Percentiles rank a stretch among this genome's conserved stretches.
These are phyloP conservation scores for Thielaviopsis populi DNA, from an alignment of 2,329 filamentous ascomycete genomes.

Conservation along the genomic window DNA sequence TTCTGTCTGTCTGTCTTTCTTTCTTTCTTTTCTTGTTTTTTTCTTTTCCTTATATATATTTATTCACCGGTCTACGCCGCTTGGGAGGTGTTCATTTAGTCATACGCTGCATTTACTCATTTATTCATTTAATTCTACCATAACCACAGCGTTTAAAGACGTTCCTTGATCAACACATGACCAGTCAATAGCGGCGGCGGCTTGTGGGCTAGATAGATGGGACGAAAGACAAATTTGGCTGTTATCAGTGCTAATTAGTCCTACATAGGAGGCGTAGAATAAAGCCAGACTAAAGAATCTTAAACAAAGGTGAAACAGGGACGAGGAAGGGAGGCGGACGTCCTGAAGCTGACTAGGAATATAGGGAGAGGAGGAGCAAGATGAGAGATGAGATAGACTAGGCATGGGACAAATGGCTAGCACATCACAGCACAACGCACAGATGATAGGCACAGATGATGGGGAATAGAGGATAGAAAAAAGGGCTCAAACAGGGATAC, in stretches of 20 bases:
- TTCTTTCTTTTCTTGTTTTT: background rate
- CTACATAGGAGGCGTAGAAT: background rate
- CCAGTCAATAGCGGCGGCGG: background rate
- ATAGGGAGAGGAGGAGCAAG: background rate
- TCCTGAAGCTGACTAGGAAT: background rate
- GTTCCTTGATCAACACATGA: background rate
- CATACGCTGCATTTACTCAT: background rate
- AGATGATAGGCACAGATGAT: no score
- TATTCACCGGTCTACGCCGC: no score
- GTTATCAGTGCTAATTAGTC: background rate
- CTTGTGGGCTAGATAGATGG: background rate
- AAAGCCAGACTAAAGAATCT: background rate
- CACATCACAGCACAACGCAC: background rate
- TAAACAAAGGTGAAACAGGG: constrained; percentile 1
- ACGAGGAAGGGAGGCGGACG: background rate
- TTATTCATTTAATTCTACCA: background rate
- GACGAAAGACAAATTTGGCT: background rate
- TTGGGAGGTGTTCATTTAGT: background rate
- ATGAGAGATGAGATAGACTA: background rate
- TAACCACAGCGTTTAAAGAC: background rate
- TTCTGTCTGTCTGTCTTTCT: no score
- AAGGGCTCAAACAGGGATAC: background rate
- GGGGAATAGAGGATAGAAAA: background rate
- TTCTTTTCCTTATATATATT: background rate
- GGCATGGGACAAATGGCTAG: background rate